Evolutionary conservation across 1,284 basidiomycete species (phyloP), one percentile per base, ranked within the genome.

Genomic region (Melampsora allii-populina): DNA sequence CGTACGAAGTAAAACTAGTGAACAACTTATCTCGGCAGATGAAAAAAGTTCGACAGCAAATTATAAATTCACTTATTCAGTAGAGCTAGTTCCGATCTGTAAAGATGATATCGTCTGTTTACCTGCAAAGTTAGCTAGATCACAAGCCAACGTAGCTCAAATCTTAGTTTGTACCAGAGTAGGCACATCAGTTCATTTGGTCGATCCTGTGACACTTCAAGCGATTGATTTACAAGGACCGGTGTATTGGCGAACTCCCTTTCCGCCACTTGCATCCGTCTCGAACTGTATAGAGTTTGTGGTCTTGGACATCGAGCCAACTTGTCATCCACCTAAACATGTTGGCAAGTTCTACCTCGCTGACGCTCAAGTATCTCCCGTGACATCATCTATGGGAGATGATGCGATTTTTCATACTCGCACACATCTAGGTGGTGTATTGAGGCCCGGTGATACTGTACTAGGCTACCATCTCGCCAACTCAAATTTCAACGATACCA

Each of bases 21-120:
- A 97, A 81, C 94, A 95, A 82, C 85, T 98, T 21, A 87, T 98
- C 66, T 95, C 93, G 19, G 86, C 89, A 59, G 95, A 98, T 81
- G 94, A 91, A 0, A 95, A 98, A 82, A 88, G 89, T 53, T 88
- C 87, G 77, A 96, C 93, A 0, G 91, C 94, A 53, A 98, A 93
- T 83, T 97, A 92, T 86, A 98, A 97, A 83, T 95, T 92, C 83
- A 94, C 94, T 3, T 98, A 94, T 85, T 96, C 93, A 21, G 91
- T 98, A 78, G 95, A 98, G 83, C 96, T 98, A 79, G 88, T 91
- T 5, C 94, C 95, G 0, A 88, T 98, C 76, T 98, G 95, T 85
- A 98, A 98, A 83, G 95, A 98, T 81, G 95, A 98, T 82, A 87
- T 98, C 50, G 90, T 98, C 45, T 94, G 91, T 81, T 85, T 98